A percentile compares a stretch with the other conserved stretches of the same genome.
Conservation (phyloP, 2,329 filamentous ascomycete genomes). For the Fusarium torulosum region DNA sequence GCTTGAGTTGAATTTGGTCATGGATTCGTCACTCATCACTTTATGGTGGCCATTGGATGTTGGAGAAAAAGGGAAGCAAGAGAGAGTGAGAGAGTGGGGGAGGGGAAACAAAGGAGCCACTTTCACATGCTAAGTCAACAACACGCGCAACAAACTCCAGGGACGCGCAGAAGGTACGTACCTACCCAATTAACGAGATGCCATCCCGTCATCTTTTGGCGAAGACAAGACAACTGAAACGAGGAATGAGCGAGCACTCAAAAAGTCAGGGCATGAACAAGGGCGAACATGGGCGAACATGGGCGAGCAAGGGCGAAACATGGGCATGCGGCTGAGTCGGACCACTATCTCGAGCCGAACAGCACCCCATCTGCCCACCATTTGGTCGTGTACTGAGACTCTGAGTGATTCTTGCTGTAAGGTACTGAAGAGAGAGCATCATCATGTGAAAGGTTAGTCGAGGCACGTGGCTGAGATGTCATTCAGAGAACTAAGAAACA, state of each 20-base stretch:
- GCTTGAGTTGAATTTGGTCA: slow-evolving; percentile 8
- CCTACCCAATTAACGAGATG: slow-evolving; percentile 2
- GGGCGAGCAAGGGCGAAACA: too few species aligned
- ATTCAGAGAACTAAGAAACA: neutral
- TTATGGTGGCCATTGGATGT: slow-evolving; percentile 19
- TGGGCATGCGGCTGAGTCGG: slow-evolving; percentile 46
- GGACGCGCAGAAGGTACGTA: slow-evolving; percentile 5
- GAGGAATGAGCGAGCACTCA: slow-evolving; percentile 25
- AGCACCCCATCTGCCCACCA: too few species aligned
- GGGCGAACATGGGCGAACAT: too few species aligned
- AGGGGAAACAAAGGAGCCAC: slow-evolving; percentile 30
- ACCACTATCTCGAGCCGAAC: too few species aligned
- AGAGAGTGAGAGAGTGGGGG: slow-evolving; percentile 28
- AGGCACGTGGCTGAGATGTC: slow-evolving; percentile 3
- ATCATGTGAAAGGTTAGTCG: neutral
- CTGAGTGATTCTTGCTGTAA: neutral
- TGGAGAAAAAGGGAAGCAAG: slow-evolving; percentile 23
- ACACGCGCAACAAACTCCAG: neutral
- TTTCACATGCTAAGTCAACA: slow-evolving; percentile 48
- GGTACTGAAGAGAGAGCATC: neutral
- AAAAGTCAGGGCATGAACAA: slow-evolving; percentile 7
- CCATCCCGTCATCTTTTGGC: neutral
- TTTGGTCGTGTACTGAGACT: neutral
- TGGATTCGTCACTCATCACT: neutral
- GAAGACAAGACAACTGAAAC: slow-evolving; percentile 18